These are phyloP conservation scores for Penicillium dipodomyicola DNA, from an alignment of 495 filamentous ascomycete genomes.

Conservation along the genomic window DNA sequence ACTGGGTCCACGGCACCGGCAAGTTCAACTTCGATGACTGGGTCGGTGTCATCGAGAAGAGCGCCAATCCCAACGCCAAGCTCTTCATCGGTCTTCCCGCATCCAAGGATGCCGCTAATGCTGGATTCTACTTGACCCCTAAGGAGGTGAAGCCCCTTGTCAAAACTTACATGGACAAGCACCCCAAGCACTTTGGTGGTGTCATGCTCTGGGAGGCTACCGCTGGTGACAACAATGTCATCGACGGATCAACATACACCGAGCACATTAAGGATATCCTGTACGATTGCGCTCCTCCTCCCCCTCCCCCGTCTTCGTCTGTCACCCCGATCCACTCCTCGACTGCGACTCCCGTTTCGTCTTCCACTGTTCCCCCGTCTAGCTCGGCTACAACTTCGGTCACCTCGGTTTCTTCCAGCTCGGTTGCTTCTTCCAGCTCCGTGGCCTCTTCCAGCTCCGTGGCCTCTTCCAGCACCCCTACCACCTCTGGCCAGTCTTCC, in stretches of 20 bases:
- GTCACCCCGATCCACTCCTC: slow-evolving; percentile 22
- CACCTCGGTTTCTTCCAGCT: slow-evolving; percentile 8
- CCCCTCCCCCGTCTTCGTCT: slow-evolving; percentile 21
- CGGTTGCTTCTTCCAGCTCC: slow-evolving; percentile 13
- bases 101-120: slow-evolving; percentile 29
- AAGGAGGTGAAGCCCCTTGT: slow-evolving; percentile 50
- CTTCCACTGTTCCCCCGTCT: slow-evolving; percentile 15
- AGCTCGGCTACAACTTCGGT: slow-evolving; percentile 19
- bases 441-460: slow-evolving; percentile 8
- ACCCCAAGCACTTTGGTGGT: slow-evolving; percentile 60
- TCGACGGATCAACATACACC: slow-evolving; percentile 43
- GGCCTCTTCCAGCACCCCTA: not conserved
- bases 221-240: slow-evolving; percentile 46
- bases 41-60: slow-evolving; percentile 59
- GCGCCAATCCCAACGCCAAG: slow-evolving; percentile 59
- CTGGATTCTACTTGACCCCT: slow-evolving; percentile 46
- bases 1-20: slow-evolving; percentile 39
- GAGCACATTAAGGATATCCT: slow-evolving; percentile 47
- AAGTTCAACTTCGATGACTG: slow-evolving; percentile 64
- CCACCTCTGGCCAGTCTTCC: not conserved
- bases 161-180: slow-evolving; percentile 46
- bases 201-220: slow-evolving; percentile 74
- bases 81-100: slow-evolving; percentile 64
- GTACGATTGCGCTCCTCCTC: slow-evolving; percentile 29
- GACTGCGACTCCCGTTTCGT: slow-evolving; percentile 6